These are phyloP conservation scores for Nothophytophthora sp. DNA, from an alignment of 352 stramenopile species.

Conservation along the genomic window DNA sequence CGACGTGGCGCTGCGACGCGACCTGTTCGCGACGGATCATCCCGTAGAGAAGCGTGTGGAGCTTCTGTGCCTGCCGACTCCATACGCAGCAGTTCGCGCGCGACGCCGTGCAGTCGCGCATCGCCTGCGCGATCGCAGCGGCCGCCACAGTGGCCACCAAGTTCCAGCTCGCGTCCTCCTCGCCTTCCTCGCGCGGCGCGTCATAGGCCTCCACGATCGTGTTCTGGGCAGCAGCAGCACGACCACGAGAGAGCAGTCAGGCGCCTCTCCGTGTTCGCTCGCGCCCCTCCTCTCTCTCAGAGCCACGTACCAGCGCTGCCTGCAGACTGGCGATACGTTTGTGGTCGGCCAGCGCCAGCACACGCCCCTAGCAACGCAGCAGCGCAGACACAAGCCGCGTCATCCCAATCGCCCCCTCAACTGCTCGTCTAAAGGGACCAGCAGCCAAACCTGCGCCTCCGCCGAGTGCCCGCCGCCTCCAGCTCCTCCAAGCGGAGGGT, in stretches of 20 bases:
- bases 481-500: background rate
- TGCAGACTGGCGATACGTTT: conserved; percentile 60
- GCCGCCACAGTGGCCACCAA: conserved; percentile 43
- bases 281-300: too few species aligned
- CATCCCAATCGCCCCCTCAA: background rate
- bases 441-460: background rate
- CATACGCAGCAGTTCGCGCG: conserved; percentile 64
- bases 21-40: conserved; percentile 25
- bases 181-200: background rate
- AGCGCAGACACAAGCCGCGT: background rate
- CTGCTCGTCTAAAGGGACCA: background rate
- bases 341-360: conserved; percentile 55
- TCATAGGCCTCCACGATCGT: conserved; percentile 22
- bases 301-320: conserved; percentile 24
- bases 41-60: conserved; percentile 56
- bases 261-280: too few species aligned
- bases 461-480: background rate
- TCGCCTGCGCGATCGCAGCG: conserved; percentile 42
- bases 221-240: background rate
- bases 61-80: conserved; percentile 44
- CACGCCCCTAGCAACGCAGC: too few species aligned
- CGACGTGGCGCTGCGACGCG: conserved; percentile 4
- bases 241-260: background rate
- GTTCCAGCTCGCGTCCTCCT: conserved; percentile 26
- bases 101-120: conserved; percentile 40